A percentile compares a stretch with the other conserved stretches of the same genome.
These are phyloP conservation scores for Monosporascus cannonballus DNA, from an alignment of 2,329 filamentous ascomycete genomes.

Conservation along the genomic window DNA sequence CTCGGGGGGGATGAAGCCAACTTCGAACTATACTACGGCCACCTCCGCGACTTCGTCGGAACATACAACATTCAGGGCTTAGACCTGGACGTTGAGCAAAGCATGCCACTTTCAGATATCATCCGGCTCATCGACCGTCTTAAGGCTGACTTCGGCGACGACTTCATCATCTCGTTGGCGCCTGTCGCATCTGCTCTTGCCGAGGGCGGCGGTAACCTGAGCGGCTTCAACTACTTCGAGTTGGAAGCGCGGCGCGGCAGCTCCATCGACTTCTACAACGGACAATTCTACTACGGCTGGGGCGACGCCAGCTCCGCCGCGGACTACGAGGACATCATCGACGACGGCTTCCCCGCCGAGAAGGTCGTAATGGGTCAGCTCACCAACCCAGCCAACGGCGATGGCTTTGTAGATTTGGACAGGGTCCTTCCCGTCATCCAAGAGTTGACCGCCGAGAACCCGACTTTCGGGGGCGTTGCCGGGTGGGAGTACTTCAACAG, in stretches of 20 bases:
- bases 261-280: slow-evolving; percentile 79
- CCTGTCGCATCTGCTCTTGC: slow-evolving; percentile 72
- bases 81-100: slow-evolving; percentile 77
- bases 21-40: slow-evolving; percentile 70
- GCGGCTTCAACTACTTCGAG: slow-evolving; percentile 73
- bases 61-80: slow-evolving; percentile 59
- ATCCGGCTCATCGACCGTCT: slow-evolving; percentile 62
- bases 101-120: slow-evolving; percentile 60
- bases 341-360: slow-evolving; percentile 63
- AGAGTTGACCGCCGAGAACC: slow-evolving; percentile 44
- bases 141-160: slow-evolving; percentile 60
- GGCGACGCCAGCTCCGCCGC: slow-evolving; percentile 46
- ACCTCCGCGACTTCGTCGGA: slow-evolving; percentile 60
- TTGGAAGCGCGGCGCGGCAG: slow-evolving; percentile 62
- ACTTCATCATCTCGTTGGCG: slow-evolving; percentile 74
- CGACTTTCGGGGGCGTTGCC: slow-evolving; percentile 79
- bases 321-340: slow-evolving; percentile 46
- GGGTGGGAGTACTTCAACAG: slow-evolving; percentile 96
- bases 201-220: slow-evolving; percentile 53
- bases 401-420: slow-evolving; percentile 43
- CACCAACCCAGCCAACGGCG: slow-evolving; percentile 70
- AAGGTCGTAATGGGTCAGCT: slow-evolving; percentile 77
- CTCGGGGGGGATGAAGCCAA: slow-evolving; percentile 49
- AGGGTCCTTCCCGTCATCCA: slow-evolving; percentile 38
- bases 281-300: slow-evolving; percentile 92